Conservation (phyloP, 2,329 filamentous ascomycete species). For the Nannizzia gypsea region DNA sequence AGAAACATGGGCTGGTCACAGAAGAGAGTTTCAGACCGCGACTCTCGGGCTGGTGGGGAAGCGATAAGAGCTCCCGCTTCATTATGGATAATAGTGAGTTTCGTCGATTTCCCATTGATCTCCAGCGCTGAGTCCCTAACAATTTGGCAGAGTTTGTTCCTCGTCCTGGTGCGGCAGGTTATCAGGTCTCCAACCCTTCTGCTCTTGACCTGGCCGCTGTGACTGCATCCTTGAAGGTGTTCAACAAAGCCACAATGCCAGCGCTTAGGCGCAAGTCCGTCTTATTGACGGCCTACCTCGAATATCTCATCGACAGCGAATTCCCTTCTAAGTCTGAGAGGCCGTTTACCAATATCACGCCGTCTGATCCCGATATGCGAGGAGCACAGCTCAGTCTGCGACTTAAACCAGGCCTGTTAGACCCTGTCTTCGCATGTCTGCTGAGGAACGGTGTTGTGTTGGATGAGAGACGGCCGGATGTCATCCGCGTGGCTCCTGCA, state of each 20-base stretch:
- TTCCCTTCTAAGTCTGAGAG: slow-evolving; percentile 21
- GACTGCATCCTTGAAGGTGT: slow-evolving; percentile 60
- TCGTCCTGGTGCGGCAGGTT: slow-evolving; percentile 66
- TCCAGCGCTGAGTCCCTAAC: neutral
- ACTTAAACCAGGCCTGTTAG: slow-evolving; percentile 56
- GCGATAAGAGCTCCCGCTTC: slow-evolving; percentile 64
- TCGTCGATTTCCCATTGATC: neutral
- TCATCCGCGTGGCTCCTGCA: slow-evolving; percentile 71
- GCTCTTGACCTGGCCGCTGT: slow-evolving; percentile 68
- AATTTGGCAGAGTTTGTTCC: slow-evolving; percentile 51
- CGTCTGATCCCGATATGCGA: slow-evolving; percentile 52
- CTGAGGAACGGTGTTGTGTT: slow-evolving; percentile 60
- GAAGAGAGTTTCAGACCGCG: slow-evolving; percentile 49
- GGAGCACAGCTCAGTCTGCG: slow-evolving; percentile 70
- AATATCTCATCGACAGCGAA: slow-evolving; percentile 41
- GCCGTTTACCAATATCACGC: slow-evolving; percentile 56
- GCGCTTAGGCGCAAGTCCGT: slow-evolving; percentile 60
- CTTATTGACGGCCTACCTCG: slow-evolving; percentile 63
- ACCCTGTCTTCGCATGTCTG: slow-evolving; percentile 52
- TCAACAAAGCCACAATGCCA: slow-evolving; percentile 57
- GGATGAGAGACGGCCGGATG: slow-evolving; percentile 75
- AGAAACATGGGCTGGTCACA: slow-evolving; percentile 49
- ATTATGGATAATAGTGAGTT: slow-evolving; percentile 59
- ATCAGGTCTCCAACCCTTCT: slow-evolving; percentile 74
- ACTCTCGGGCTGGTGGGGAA: slow-evolving; percentile 78